phyloP scores from a whole-genome alignment of 164 flowering plant species.

The Houttuynia cordata region DNA sequence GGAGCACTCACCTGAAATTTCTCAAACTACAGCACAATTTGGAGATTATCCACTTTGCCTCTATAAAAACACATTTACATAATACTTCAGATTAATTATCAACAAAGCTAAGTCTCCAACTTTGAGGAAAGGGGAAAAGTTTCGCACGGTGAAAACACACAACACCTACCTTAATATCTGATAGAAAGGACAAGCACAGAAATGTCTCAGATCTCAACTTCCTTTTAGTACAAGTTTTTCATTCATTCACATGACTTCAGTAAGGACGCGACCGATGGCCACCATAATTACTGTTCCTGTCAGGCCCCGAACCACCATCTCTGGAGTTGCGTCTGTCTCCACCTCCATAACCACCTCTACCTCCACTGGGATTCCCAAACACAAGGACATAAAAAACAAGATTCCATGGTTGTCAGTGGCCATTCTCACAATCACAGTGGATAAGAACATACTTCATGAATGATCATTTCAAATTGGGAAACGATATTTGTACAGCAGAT shows the following conservation, averaged over 20 bases:
- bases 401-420: background rate
- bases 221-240: conserved; percentile 36
- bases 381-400: background rate
- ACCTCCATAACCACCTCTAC: conserved; percentile 79
- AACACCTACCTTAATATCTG: conserved; percentile 32
- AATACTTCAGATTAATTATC: conserved; percentile 40
- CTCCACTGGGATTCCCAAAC: conserved; percentile 35
- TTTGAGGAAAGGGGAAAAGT: conserved; percentile 7
- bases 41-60: conserved; percentile 78
- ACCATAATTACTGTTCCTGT: conserved; percentile 57
- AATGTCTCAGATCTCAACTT: conserved; percentile 19
- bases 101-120: conserved; percentile 17
- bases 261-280: conserved; percentile 92
- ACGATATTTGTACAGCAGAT: too few relatives aligned
- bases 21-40: conserved; percentile 78
- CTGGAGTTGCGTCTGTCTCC: conserved; percentile 77
- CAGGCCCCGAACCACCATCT: conserved; percentile 84
- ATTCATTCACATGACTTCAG: conserved; percentile 18
- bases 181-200: conserved; percentile 15
- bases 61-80: conserved; percentile 76
- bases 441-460: background rate
- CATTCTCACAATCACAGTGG: background rate
- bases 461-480: too few relatives aligned
- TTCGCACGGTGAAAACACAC: conserved; percentile 17
- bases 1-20: conserved; percentile 83